A percentile compares a stretch with the other conserved stretches of the same genome.
These are phyloP conservation scores for Hypoxylon sp. DNA, from an alignment of 2,329 filamentous ascomycete genomes.

Conservation along the genomic window DNA sequence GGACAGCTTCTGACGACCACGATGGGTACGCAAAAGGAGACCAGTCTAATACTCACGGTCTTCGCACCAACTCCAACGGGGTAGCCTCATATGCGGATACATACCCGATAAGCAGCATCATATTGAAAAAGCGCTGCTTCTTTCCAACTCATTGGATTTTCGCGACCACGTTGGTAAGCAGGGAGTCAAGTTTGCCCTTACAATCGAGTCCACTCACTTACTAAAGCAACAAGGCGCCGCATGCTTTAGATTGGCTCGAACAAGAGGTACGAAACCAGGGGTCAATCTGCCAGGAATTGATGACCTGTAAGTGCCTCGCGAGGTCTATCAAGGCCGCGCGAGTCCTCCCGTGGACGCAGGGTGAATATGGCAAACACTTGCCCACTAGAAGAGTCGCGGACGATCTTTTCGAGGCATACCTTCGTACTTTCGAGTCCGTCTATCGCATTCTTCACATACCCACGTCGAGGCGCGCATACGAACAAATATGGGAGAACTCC, in stretches of 20 bases:
- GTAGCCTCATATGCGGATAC: constrained; percentile 12
- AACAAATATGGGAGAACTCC: constrained; percentile 25
- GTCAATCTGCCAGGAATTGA: constrained; percentile 21
- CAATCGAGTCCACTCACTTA: background rate
- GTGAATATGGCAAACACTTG: constrained; percentile 19
- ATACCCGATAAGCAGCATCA: constrained; percentile 22
- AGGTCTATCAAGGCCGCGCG: constrained; percentile 23
- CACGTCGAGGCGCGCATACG: constrained; percentile 54
- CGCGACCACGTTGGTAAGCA: constrained; percentile 22
- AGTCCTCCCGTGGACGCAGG: constrained; percentile 19
- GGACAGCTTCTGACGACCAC: background rate
- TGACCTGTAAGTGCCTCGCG: constrained; percentile 19
- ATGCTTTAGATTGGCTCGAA: constrained; percentile 24
- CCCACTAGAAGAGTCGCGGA: constrained; percentile 43
- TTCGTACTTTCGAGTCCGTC: constrained; percentile 57
- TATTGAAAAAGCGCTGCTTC: constrained; percentile 26
- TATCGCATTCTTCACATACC: constrained; percentile 58
- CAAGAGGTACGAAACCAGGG: constrained; percentile 14
- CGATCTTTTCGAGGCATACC: constrained; percentile 52
- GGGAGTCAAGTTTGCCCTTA: background rate
- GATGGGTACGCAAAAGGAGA: background rate
- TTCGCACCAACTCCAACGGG: constrained; percentile 5
- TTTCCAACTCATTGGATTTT: constrained; percentile 28
- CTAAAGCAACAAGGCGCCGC: background rate
- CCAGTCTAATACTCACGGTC: background rate